Base-by-base conservation (phyloP, 129 eudicot species). In the Artemisia argyi region DNA sequence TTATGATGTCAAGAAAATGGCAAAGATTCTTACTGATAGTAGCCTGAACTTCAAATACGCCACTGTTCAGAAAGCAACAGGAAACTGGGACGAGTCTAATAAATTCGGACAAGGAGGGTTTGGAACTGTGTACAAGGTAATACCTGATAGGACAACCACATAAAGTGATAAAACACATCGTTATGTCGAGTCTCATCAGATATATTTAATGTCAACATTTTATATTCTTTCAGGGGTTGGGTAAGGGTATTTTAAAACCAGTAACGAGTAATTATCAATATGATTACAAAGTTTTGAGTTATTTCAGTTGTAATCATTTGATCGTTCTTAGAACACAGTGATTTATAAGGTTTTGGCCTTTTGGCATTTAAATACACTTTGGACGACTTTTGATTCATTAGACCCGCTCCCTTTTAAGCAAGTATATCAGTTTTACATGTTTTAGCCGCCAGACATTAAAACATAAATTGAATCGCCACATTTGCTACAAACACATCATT, bases 41-140 rank as follows among this genome's bases (percentile, higher is more conserved):
- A 87, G 87, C 84, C 80, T 87, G 75, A 87, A 90, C 85, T 90
- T 90, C 81, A 90, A 90, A 75, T 90, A 87, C 80, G 85, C 93
- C 2, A 85, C 93, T 56, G 58, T 90, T 51, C 94, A 90, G 78
- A 90, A 85, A 72, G 96, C 98, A 0, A 92, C 98, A 0, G 85
- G 66, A 55, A 69, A 83, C 17, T 92, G 91, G 81, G 80, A 85
- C 7, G 91, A 83, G 42, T 88, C 94, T 42, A 89, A 92, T 80
- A 92, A 92, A 79, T 85, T 92, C n/a, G 98, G 98, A 61, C 89
- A 87, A 73, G 96, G 97, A 49, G 97, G 97, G 76, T 91, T 86
- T 63, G 97, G 97, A 47, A 87, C 95, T 12, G 96, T 92, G 49
- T 92, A 92, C 63, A 89, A 88, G 97, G 97, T 77, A 5, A 2